Evolutionary conservation across 2,329 filamentous ascomycete genomes (phyloP).

Genomic region (Paramyrothecium sp.): DNA sequence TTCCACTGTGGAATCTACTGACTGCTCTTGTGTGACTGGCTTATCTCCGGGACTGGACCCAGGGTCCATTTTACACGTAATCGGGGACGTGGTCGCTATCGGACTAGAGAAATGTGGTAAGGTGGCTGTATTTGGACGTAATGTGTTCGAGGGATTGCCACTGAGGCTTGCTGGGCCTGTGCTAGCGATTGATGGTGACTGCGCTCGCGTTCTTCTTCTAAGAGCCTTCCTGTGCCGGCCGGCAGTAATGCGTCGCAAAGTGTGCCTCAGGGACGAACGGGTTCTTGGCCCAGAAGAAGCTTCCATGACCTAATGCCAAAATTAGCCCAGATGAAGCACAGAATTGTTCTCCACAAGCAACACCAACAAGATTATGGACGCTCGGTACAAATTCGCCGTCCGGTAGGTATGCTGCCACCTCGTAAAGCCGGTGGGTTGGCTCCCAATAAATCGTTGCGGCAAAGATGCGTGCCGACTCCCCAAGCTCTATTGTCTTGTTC

Average conservation of each 20-base stretch:
- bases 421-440: neutral
- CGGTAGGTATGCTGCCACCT: neutral
- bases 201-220: neutral
- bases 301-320: neutral
- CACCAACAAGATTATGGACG: neutral
- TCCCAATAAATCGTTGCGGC: neutral
- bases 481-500: neutral
- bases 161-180: neutral
- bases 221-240: neutral
- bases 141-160: neutral
- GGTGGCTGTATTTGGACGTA: neutral
- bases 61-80: neutral
- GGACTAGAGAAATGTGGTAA: neutral
- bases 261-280: neutral
- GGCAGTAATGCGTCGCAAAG: neutral
- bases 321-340: neutral
- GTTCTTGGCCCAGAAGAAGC: neutral
- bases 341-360: neutral
- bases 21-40: neutral
- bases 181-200: neutral
- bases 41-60: neutral
- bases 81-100: neutral
- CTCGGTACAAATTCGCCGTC: neutral
- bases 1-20: neutral
- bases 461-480: neutral